Evolutionary conservation across 2,329 filamentous ascomycete species (phyloP), one percentile per base, ranked within the genome.

Genomic region (Aspergillus sp.): DNA sequence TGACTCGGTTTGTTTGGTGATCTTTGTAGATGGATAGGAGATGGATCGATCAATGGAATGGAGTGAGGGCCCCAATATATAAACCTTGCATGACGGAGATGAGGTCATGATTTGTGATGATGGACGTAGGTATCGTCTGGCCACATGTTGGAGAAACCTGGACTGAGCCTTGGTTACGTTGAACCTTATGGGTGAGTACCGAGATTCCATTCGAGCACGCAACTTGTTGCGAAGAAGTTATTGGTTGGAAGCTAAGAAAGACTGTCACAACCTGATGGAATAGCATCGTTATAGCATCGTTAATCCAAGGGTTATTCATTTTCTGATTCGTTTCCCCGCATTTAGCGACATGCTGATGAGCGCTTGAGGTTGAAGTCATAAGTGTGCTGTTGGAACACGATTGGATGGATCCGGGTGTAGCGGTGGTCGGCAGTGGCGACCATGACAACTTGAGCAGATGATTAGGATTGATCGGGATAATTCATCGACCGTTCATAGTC

Each of bases 41-140:
- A 48, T 3, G 28, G 23, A 28, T 19, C 25, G 34, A 45, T 43
- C 15, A 38, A 46, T 48, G n/a, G 7, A 13, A 11, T 31, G 19
- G 30, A 19, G 19, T 2, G n/a, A 28, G 19, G 22, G 23, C 43
- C 30, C 9, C 38, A 17, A 30, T 56, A 56, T 56, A 48, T 48
- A 34, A 48, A 31, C 19, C 7, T 48, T 28, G 55, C 45, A 52
- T 58, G 55, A 34, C 48, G 34, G 48, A 28, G 28, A 53, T 59
- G 56, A 59, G 56, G 56, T 59, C 56, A 59, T 59, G 57, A 59
- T 52, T n/a, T 47, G 28, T 25, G 47, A 48, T 28, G 47, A 51
- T 23, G 47, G 13, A 41, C 1, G 15, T 41, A 41, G 31, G 31
- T 38, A 38, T 17, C 13, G 11, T 41, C 34, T 41, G 34, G 28